Evolutionary conservation across 2,329 filamentous ascomycete genomes (phyloP).

Genomic region (Fusarium dimerum): DNA sequence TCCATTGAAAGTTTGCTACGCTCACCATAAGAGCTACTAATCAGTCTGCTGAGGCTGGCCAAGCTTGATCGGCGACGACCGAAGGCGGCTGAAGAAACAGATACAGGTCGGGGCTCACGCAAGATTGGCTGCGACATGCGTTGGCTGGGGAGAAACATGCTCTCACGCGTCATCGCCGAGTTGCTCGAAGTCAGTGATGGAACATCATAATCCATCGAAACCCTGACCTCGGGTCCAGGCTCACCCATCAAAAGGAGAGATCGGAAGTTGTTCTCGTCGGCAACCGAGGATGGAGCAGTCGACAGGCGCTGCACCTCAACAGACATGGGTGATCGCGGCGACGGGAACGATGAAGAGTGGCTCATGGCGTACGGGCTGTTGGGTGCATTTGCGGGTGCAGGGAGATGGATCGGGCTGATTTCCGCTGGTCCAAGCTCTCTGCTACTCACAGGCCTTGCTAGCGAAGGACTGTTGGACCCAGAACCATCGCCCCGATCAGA

Average conservation of each 20-base stretch:
- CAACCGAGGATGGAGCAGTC: slow-evolving; percentile 72
- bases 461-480: slow-evolving; percentile 48
- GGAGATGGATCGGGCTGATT: slow-evolving; percentile 46
- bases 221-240: slow-evolving; percentile 69
- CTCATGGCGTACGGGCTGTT: slow-evolving; percentile 66
- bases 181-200: slow-evolving; percentile 75
- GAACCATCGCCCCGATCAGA: slow-evolving; percentile 35
- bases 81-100: slow-evolving; percentile 62
- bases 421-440: slow-evolving; percentile 55
- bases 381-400: slow-evolving; percentile 48
- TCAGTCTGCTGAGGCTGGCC: slow-evolving; percentile 73
- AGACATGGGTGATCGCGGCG: slow-evolving; percentile 67
- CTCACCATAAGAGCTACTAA: slow-evolving; percentile 74
- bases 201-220: slow-evolving; percentile 69
- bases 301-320: slow-evolving; percentile 73
- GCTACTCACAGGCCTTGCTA: slow-evolving; percentile 41
- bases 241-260: slow-evolving; percentile 70
- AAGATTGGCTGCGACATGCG: slow-evolving; percentile 51
- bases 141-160: slow-evolving; percentile 48
- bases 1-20: slow-evolving; percentile 74
- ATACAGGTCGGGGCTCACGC: slow-evolving; percentile 61
- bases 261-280: slow-evolving; percentile 70
- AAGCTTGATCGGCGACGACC: slow-evolving; percentile 74
- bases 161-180: slow-evolving; percentile 75
- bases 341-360: slow-evolving; percentile 67